Evolutionary conservation across 345 rosid genomes (phyloP), one percentile per base, ranked within the genome.

Genomic region (Arabis alpina): DNA sequence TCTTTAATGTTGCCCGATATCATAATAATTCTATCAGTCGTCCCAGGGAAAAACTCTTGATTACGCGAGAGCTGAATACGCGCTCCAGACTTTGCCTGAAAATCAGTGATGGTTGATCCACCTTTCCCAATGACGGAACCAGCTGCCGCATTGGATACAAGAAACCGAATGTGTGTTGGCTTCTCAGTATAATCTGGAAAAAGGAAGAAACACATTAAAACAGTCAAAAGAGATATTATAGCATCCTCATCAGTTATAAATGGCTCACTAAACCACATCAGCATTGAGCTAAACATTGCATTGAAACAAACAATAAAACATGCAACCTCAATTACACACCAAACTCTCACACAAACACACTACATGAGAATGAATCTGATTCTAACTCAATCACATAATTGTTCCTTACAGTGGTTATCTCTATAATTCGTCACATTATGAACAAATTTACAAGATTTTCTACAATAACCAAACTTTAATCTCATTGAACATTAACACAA

Each of bases 71-170:
- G 80, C 83, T 95, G 98, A 77, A 95, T 92, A 71, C 97, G 81
- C 5, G 99, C 97, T 47, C 98, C 94, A 0, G 99, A 95, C 71
- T 90, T 89, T 6, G 92, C 82, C 83, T 95, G 99, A 61, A 95
- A 92, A 30, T 95, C 99, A 54, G 91, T 90, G 72, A 95, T 95
- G 27, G 97, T 95, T 10, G 96, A 90, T 66, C 99, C 99, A 65
- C 97, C 97, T 82, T 92, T 95, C 74, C 99, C 98, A 73, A 95
- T 95, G 66, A 95, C 91, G 23, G 99, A 93, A 74, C 99, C 99
- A 61, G 99, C 99, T 6, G 96, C 90, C 25, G 98, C 88, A 88
- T 95, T 95, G 61, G 99, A 95, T 23, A 95, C 97, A 52, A 95
- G 96, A 73, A 95, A 90, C 80, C 93, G 84, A 64, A 86, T 64